Percentiles rank a stretch among this genome's conserved stretches.
These are phyloP conservation scores for Stipa capillata DNA, from an alignment of 176 grass and related monocot genomes.

Conservation along the genomic window DNA sequence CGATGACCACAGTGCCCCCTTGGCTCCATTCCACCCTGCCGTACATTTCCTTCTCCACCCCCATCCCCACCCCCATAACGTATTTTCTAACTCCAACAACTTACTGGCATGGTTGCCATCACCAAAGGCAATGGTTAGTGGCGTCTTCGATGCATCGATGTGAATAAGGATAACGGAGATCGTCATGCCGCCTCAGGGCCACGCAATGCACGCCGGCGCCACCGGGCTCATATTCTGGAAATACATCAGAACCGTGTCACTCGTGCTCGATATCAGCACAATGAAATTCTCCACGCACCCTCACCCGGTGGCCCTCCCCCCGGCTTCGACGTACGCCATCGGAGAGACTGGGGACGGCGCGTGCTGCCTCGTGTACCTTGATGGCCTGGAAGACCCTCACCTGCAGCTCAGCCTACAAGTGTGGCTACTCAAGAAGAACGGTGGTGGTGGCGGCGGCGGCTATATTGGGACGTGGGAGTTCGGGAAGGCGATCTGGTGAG, in stretches of 20 bases:
- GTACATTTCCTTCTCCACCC: too few species aligned
- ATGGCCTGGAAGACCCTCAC: neutral
- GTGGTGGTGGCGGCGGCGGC: neutral
- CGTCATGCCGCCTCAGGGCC: neutral
- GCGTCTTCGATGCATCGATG: too few species aligned
- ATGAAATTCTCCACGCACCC: neutral
- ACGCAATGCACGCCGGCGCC: neutral
- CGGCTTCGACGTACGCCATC: neutral
- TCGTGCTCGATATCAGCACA: constrained; percentile 1
- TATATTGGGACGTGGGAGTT: neutral
- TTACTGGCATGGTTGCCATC: too few species aligned
- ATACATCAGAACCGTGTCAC: neutral
- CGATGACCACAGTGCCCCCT: too few species aligned
- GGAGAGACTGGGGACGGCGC: neutral
- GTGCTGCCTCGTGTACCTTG: constrained; percentile 14
- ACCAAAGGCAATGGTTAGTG: too few species aligned
- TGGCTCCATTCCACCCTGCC: too few species aligned
- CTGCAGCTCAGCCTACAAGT: neutral
- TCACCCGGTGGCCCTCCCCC: neutral
- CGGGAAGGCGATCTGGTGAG: neutral
- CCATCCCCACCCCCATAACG: too few species aligned
- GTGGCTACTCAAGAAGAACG: neutral
- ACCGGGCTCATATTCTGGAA: constrained; percentile 1
- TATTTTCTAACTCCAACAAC: too few species aligned
- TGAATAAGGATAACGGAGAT: neutral